Percentiles rank a stretch among this genome's conserved stretches.
phyloP scores from a whole-genome alignment of 2,329 filamentous ascomycete species.

The Rhinocladiella similis region DNA sequence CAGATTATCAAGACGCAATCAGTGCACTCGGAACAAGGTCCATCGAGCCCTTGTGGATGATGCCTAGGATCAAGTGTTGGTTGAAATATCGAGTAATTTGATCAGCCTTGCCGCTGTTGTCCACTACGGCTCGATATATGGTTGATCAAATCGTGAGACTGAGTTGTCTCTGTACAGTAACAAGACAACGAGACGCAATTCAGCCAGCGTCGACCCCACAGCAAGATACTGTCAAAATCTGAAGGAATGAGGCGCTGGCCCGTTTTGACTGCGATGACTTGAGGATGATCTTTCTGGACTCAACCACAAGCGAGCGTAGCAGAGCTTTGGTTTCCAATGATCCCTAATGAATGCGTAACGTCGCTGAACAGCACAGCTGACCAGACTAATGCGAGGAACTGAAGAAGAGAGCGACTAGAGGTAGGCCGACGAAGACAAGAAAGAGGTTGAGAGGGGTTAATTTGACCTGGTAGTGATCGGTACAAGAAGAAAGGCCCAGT shows the following conservation, averaged over 20 bases:
- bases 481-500: neutral
- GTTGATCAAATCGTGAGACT: neutral
- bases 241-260: neutral
- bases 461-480: neutral
- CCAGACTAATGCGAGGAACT: neutral
- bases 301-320: conserved; percentile 8
- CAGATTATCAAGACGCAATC: neutral
- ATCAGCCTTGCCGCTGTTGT: conserved; percentile 1
- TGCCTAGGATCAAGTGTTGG: neutral
- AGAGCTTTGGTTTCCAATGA: neutral
- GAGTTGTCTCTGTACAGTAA: too few relatives aligned
- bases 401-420: conserved; percentile 1
- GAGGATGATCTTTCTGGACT: neutral
- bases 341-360: neutral
- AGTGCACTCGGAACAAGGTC: neutral
- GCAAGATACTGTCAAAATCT: neutral
- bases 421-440: neutral
- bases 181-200: neutral
- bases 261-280: neutral
- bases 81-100: neutral
- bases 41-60: conserved; percentile 1
- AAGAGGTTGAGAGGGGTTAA: neutral
- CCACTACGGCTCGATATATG: neutral
- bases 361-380: neutral
- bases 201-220: neutral